These are phyloP conservation scores for Ustilago cynodontis DNA, from an alignment of 1,284 basidiomycete genomes.

Conservation along the genomic window DNA sequence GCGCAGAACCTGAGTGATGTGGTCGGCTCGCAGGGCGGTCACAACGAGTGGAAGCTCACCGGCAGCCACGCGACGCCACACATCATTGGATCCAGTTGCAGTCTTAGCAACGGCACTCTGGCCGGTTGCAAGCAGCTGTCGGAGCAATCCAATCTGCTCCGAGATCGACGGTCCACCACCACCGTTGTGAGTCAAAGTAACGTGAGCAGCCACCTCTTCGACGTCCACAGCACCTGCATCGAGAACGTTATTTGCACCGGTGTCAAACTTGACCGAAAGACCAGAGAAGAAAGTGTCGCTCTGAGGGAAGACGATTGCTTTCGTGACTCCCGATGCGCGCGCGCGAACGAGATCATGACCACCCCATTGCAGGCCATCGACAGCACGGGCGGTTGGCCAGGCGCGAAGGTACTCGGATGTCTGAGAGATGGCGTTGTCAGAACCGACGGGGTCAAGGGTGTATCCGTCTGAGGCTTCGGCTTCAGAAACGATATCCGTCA, in stretches of 20 bases:
- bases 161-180: constrained; percentile 74
- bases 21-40: constrained; percentile 78
- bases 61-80: constrained; percentile 52
- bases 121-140: constrained; percentile 74
- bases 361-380: constrained; percentile 59
- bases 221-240: constrained; percentile 77
- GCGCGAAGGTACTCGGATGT: constrained; percentile 19
- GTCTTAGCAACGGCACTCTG: constrained; percentile 72
- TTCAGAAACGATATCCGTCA: constrained; percentile 61
- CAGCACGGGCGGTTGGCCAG: constrained; percentile 48
- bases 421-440: constrained; percentile 10
- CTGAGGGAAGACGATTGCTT: constrained; percentile 73
- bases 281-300: constrained; percentile 74
- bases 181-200: constrained; percentile 74
- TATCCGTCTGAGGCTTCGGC: constrained; percentile 49
- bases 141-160: constrained; percentile 79
- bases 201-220: constrained; percentile 79
- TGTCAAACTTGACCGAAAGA: constrained; percentile 54
- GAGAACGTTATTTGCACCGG: constrained; percentile 69
- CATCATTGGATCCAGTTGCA: constrained; percentile 70
- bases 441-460: constrained; percentile 24
- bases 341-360: constrained; percentile 67
- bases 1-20: constrained; percentile 80
- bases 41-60: constrained; percentile 79
- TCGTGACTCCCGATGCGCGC: constrained; percentile 75